phyloP scores from a whole-genome alignment of 2,329 filamentous ascomycete species.

The Fusarium nodosum region DNA sequence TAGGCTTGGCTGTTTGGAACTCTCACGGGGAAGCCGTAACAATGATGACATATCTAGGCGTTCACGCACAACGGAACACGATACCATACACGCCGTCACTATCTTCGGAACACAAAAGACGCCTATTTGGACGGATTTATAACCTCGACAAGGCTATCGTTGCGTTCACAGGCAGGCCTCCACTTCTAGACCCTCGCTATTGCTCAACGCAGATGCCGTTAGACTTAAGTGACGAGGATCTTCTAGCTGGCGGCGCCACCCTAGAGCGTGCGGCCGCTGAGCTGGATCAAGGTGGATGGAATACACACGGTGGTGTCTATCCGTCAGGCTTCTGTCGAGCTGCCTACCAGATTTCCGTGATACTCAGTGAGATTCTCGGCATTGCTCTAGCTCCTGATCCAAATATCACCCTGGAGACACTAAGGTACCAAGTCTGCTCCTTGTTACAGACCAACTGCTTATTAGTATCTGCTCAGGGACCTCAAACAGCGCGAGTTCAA shows the following conservation, averaged over 20 bases:
- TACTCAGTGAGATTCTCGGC: background rate
- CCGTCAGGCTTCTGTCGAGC: constrained; percentile 7
- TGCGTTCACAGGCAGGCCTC: constrained; percentile 15
- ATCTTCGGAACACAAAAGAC: constrained; percentile 1
- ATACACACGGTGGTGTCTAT: background rate
- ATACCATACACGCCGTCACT: background rate
- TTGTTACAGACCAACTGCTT: fast-evolving
- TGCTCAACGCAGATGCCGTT: background rate
- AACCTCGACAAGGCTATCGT: constrained; percentile 14
- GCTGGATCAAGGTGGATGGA: background rate
- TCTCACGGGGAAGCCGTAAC: constrained; percentile 8
- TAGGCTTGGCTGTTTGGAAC: constrained; percentile 10
- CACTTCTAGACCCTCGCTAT: background rate
- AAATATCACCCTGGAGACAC: background rate
- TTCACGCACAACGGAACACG: background rate
- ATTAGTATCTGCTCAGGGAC: fast-evolving
- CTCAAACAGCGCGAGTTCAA: background rate
- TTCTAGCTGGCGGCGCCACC: background rate
- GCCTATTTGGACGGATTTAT: background rate
- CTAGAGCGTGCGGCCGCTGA: background rate
- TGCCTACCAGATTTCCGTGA: background rate
- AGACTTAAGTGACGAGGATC: constrained; percentile 16
- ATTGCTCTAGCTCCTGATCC: background rate
- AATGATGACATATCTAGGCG: constrained; percentile 16
- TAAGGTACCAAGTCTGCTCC: fast-evolving